Conservation (phyloP, 1,284 basidiomycete genomes). For the Pyrrhoderma lamaoense region DNA sequence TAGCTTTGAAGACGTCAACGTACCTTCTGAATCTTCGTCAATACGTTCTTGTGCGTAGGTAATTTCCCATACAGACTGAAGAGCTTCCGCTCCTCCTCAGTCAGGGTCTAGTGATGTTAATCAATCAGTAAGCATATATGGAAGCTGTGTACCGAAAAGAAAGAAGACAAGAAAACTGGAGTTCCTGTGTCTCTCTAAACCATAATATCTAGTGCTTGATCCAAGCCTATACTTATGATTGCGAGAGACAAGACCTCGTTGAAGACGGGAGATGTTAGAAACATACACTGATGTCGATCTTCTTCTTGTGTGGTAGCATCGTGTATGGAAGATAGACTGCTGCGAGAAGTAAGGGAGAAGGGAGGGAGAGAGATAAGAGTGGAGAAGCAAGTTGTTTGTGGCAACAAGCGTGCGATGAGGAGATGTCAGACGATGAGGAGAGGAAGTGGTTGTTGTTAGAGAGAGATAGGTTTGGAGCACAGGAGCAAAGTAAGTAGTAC, state of each 20-base stretch:
- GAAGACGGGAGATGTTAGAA: conserved; percentile 12
- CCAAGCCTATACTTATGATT: not conserved
- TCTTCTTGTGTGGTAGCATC: conserved; percentile 84
- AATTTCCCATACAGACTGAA: conserved; percentile 94
- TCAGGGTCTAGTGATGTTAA: conserved; percentile 64
- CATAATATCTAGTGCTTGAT: no score
- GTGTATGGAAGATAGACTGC: conserved; percentile 20
- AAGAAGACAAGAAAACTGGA: conserved; percentile 3
- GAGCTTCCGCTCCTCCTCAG: conserved; percentile 88
- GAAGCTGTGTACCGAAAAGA: not conserved
- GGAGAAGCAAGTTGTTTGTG: conserved; percentile 13
- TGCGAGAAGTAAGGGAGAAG: conserved; percentile 24
- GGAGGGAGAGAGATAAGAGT: conserved; percentile 22
- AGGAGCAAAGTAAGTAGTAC: no score
- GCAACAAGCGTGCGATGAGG: conserved; percentile 1
- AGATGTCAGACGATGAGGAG: conserved; percentile 6
- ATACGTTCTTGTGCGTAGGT: conserved; percentile 85
- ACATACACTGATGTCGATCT: conserved; percentile 84
- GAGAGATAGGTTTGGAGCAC: no score
- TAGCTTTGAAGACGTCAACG: conserved; percentile 19
- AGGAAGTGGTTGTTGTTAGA: no score
- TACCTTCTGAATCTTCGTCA: conserved; percentile 94
- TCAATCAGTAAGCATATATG: conserved; percentile 16
- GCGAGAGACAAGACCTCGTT: not conserved
- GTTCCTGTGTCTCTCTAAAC: no score